Base-by-base conservation (phyloP, 2,329 filamentous ascomycete genomes). In the Chrysosporium queenslandicum region DNA sequence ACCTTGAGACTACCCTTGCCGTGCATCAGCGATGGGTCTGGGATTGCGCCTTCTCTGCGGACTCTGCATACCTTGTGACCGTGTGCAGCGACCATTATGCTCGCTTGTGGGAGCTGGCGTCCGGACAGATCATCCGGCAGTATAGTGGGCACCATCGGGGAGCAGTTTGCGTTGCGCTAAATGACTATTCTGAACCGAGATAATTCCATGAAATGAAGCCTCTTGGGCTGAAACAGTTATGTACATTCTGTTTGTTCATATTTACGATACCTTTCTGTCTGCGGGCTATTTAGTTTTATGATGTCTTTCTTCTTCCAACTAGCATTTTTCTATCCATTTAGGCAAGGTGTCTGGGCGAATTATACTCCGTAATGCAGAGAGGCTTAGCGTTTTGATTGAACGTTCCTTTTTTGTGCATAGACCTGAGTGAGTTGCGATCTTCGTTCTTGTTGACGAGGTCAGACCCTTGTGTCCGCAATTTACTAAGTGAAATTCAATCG, bases 11-110 rank as follows among this genome's bases (percentile, higher is more conserved):
- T 2, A 94, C 88, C 1, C 79, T 96, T 1, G 86, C 86, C 20
- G 87, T 86, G 51, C 90, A 96, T 70, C 90, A 96, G 71, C 83
- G 90, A 50, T 96, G 90, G 90, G 90, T 96, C 0, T 96, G 90
- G 90, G 90, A 96, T 68, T 96, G 90, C 63, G 90, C 90, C 0
- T 96, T 96, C 70, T 91, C 86, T 56, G 90, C 90, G 23, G 90
- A 96, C 66, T 90, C 85, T 30, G 90, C 90, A 0, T 96, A 96
- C 64, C 75, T 96, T 5, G 90, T 96, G 11, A 96, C 90, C 0
- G 89, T 90, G 4, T 95, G 88, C 66, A 91, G 85, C 39, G 90
- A 96, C 66, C 90, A 96, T 67, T 96, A 94, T 65, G 90, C 90
- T 1, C 78, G 90, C 16, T 72, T 96, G 53, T 96, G 90, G 90